phyloP scores from a whole-genome alignment of 371 early-diverging fungal genomes.

The Blastocladiella emersonii region DNA sequence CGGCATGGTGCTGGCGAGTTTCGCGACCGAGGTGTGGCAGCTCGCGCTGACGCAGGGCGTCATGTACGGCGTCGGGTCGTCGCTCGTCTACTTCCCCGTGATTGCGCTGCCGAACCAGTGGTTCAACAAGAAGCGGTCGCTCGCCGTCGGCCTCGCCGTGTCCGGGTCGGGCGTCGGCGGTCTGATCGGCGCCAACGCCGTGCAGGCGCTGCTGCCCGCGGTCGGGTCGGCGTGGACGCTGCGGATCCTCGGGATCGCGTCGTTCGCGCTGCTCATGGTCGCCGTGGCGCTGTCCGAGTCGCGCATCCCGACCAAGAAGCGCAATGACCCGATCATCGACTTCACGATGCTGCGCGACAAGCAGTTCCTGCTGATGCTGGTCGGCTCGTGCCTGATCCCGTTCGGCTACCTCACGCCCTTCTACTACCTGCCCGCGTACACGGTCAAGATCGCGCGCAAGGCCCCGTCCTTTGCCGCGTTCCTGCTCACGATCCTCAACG shows the following conservation, averaged over 20 bases:
- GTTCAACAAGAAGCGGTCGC: slow-evolving; percentile 46
- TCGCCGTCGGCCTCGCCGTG: slow-evolving; percentile 59
- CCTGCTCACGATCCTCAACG: slow-evolving; percentile 24
- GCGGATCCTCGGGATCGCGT: slow-evolving; percentile 40
- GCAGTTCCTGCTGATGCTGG: slow-evolving; percentile 7
- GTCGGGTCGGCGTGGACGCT: slow-evolving; percentile 50
- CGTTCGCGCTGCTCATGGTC: slow-evolving; percentile 28
- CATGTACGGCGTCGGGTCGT: slow-evolving; percentile 50
- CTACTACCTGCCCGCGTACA: slow-evolving; percentile 9
- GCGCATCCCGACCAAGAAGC: slow-evolving; percentile 17
- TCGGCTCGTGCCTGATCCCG: slow-evolving; percentile 17
- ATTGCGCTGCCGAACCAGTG: slow-evolving; percentile 51
- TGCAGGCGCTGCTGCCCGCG: slow-evolving; percentile 28
- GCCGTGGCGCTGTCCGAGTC: slow-evolving; percentile 32
- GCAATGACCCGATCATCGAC: slow-evolving; percentile 15
- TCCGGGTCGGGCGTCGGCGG: slow-evolving; percentile 60
- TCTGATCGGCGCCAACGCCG: slow-evolving; percentile 38
- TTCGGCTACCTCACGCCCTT: slow-evolving; percentile 19
- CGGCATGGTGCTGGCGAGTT: slow-evolving; percentile 47
- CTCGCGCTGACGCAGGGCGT: slow-evolving; percentile 52
- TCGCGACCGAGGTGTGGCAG: slow-evolving; percentile 48
- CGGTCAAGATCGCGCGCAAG: slow-evolving; percentile 19
- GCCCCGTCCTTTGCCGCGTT: slow-evolving; percentile 17
- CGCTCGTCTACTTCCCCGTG: slow-evolving; percentile 52
- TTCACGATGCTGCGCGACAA: slow-evolving; percentile 17